Evolutionary conservation across 129 eudicot species (phyloP).

Genomic region (Glebionis coronaria): DNA sequence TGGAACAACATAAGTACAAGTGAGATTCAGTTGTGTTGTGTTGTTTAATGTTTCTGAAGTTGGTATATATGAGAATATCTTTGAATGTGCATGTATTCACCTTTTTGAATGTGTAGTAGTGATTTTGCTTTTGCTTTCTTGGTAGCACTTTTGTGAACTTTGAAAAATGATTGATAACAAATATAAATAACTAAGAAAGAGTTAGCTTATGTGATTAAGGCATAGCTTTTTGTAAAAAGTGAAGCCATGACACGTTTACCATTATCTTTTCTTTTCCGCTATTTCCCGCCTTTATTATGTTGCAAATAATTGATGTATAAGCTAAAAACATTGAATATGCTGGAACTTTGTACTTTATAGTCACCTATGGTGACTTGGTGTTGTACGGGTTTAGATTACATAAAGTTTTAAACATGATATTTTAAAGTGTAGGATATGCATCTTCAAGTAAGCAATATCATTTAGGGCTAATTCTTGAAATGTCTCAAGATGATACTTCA

Average conservation of each 20-base stretch:
- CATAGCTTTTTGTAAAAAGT: conserved; percentile 18
- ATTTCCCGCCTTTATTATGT: conserved; percentile 32
- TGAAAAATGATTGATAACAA: conserved; percentile 25
- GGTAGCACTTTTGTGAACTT: conserved; percentile 14
- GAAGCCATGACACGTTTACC: conserved; percentile 22
- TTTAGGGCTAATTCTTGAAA: too few species aligned
- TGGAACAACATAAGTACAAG: not conserved
- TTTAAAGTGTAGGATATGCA: too few species aligned
- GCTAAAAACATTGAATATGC: too few species aligned
- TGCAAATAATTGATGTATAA: not conserved
- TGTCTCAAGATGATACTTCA: too few species aligned
- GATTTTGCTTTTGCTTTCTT: conserved; percentile 33
- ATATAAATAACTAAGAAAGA: conserved; percentile 10
- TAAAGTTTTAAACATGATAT: too few species aligned
- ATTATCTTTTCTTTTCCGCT: conserved; percentile 28
- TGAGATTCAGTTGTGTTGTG: conserved; percentile 7
- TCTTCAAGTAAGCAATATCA: too few species aligned
- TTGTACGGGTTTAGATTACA: too few species aligned
- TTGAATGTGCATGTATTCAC: conserved; percentile 24
- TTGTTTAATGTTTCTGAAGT: conserved; percentile 11
- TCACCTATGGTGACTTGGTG: too few species aligned
- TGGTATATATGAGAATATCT: conserved; percentile 26
- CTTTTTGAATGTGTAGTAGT: conserved; percentile 7
- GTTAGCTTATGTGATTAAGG: conserved; percentile 38
- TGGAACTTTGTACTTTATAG: too few species aligned